A percentile compares a stretch with the other conserved stretches of the same genome.
Evolutionary conservation across 305 asterid species (phyloP).

Genomic region (Solanum hybrid): DNA sequence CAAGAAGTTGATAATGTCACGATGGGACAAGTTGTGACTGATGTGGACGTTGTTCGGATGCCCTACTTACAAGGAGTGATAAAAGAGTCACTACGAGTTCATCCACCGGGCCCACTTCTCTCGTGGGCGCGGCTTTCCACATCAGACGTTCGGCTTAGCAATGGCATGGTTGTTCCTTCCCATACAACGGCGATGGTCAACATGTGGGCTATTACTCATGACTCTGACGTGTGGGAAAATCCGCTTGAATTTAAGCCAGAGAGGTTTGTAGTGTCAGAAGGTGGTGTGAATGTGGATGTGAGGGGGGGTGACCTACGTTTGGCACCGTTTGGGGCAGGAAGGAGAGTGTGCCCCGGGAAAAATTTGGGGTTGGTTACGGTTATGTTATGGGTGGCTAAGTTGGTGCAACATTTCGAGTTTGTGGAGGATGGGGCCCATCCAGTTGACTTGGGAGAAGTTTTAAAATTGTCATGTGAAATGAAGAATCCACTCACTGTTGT

Average conservation of each 20-base stretch:
- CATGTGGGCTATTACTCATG: slow-evolving; percentile 77
- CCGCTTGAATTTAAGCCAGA: slow-evolving; percentile 44
- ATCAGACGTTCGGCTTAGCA: slow-evolving; percentile 42
- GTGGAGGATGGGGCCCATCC: slow-evolving; percentile 17
- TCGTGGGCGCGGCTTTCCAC: slow-evolving; percentile 67
- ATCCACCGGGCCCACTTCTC: slow-evolving; percentile 68
- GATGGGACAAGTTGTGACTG: slow-evolving; percentile 4
- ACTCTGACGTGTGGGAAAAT: slow-evolving; percentile 26
- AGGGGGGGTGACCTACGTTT: slow-evolving; percentile 48
- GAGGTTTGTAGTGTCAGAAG: slow-evolving; percentile 16
- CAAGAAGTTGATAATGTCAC: slow-evolving; percentile 25
- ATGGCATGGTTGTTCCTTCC: slow-evolving; percentile 39
- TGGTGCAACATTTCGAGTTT: slow-evolving; percentile 35
- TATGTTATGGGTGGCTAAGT: slow-evolving; percentile 43
- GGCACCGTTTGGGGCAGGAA: slow-evolving; percentile 62
- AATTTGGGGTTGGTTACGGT: slow-evolving; percentile 49
- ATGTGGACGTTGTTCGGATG: slow-evolving; percentile 32
- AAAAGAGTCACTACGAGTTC: slow-evolving; percentile 45
- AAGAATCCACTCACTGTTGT: slow-evolving; percentile 38
- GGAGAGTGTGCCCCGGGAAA: slow-evolving; percentile 59
- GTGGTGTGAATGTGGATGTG: slow-evolving; percentile 37
- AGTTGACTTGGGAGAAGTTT: slow-evolving; percentile 35
- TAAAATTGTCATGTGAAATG: slow-evolving; percentile 68
- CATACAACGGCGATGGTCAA: slow-evolving; percentile 63
- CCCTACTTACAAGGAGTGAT: slow-evolving; percentile 53